These are phyloP conservation scores for Glonium stellatum DNA, from an alignment of 495 filamentous ascomycete species.

Conservation along the genomic window DNA sequence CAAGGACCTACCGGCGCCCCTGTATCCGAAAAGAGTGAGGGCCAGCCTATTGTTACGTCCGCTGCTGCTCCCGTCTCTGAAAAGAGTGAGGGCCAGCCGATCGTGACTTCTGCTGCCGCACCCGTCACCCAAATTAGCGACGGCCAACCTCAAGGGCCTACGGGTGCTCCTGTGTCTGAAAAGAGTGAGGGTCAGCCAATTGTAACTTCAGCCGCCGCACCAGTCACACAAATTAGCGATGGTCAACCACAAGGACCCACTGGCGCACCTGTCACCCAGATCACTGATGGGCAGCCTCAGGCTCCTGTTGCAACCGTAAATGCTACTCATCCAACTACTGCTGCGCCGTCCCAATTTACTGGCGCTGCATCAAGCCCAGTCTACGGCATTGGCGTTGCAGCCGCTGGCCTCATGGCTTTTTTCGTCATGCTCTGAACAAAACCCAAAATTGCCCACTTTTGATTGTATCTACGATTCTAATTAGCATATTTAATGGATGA, in stretches of 20 bases:
- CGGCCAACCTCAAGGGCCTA: conserved; percentile 15
- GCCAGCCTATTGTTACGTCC: too few relatives aligned
- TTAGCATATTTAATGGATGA: too few relatives aligned
- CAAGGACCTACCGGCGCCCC: neutral
- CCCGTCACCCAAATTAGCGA: conserved; percentile 13
- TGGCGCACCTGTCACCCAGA: conserved; percentile 37
- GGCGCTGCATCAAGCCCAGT: conserved; percentile 12
- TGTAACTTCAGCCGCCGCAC: too few relatives aligned
- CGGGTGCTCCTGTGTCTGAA: too few relatives aligned
- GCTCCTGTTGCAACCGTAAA: conserved; percentile 2
- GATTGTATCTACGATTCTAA: too few relatives aligned
- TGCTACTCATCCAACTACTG: neutral
- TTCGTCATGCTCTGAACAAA: conserved; percentile 8
- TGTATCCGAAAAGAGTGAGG: too few relatives aligned
- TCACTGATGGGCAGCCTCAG: conserved; percentile 19
- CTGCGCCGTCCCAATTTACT: conserved; percentile 10
- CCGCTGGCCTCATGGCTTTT: conserved; percentile 12
- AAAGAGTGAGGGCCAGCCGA: neutral
- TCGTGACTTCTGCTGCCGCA: too few relatives aligned
- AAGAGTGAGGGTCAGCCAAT: too few relatives aligned
- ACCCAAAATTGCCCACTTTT: too few relatives aligned
- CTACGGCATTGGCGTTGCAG: conserved; percentile 9
- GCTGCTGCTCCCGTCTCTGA: conserved; percentile 5
- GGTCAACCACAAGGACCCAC: conserved; percentile 4
- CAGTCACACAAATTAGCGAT: conserved; percentile 6